Percentiles rank a stretch among this genome's conserved stretches.
These are phyloP conservation scores for Puccinia horiana DNA, from an alignment of 1,284 basidiomycete species.

Conservation along the genomic window DNA sequence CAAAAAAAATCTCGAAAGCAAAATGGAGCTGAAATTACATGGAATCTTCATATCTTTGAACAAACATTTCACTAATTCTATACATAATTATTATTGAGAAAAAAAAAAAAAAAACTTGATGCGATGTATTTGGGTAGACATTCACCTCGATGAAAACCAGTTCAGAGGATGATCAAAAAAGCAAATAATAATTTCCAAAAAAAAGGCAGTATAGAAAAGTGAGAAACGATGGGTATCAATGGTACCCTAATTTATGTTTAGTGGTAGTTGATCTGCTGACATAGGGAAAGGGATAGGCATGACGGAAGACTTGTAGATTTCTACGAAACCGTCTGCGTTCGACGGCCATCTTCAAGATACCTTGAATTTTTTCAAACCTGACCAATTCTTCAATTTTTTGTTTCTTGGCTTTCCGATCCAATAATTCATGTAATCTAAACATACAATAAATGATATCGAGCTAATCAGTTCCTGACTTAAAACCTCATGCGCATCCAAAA, in stretches of 20 bases:
- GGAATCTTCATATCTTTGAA: too few species aligned
- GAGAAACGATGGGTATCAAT: neutral
- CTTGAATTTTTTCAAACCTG: slow-evolving; percentile 78
- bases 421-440: slow-evolving; percentile 74
- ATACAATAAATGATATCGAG: neutral
- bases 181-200: too few species aligned
- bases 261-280: neutral
- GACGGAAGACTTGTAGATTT: neutral
- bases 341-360: slow-evolving; percentile 73
- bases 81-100: too few species aligned
- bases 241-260: neutral
- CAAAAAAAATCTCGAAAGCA: too few species aligned
- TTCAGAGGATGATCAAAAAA: too few species aligned
- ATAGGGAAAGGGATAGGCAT: too few species aligned
- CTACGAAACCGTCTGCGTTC: slow-evolving; percentile 68
- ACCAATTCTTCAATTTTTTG: slow-evolving; percentile 78
- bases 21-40: too few species aligned
- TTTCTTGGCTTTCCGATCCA: slow-evolving; percentile 73
- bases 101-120: too few species aligned
- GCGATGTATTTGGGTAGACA: too few species aligned
- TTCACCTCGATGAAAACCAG: too few species aligned
- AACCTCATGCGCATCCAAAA: neutral
- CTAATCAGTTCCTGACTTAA: too few species aligned
- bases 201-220: neutral
- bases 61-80: too few species aligned